Evolutionary conservation across 345 rosid genomes (phyloP), one percentile per base, ranked within the genome.

Genomic region (Passiflora organensis): DNA sequence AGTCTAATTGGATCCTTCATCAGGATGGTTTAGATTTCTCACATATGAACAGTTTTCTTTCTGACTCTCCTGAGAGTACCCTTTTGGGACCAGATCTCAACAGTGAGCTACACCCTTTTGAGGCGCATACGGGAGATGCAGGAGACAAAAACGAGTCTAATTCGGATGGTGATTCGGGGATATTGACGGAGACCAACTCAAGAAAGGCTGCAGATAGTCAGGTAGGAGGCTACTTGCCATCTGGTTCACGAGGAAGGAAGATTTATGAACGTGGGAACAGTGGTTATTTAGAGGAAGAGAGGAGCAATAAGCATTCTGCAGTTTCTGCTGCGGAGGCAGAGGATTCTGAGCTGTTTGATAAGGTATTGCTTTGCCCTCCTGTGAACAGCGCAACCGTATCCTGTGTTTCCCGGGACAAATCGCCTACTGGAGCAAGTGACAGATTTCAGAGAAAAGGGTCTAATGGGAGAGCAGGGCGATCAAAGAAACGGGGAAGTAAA

Each of bases 301-400:
- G 84, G 59, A 78, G 76, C 56, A 71, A 58, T 60, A 83, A 78
- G 66, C 90, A 78, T 32, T 68, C 70, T n/a, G 76, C 79, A 9
- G 28, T 71, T 53, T 75, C 54, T 55, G 55, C 65, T 20, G 84
- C 72, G 63, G 62, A 80, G 32, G 48, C 45, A 2, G 52, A 77
- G 38, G 70, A 74, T 19, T 36, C 79, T 1, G 82, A 73, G 43
- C 73, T 77, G 74, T 78, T 77, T 53, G 87, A 84, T 60, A 64
- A 10, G 70, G 70, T 84, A 6, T 60, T 79, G 69, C 75, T 84
- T n/a, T 13, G 32, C 47, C 48, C 1, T 59, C 34, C 63, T 43
- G 65, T 38, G 56, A 52, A 43, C 43, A 59, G 50, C 15, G n/a
- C n/a, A n/a, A n/a, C n/a, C n/a, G n/a, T n/a, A n/a, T n/a, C n/a